A percentile compares a stretch with the other conserved stretches of the same genome.
phyloP scores from a whole-genome alignment of 495 filamentous ascomycete species.

The Aspergillus indologenus region DNA sequence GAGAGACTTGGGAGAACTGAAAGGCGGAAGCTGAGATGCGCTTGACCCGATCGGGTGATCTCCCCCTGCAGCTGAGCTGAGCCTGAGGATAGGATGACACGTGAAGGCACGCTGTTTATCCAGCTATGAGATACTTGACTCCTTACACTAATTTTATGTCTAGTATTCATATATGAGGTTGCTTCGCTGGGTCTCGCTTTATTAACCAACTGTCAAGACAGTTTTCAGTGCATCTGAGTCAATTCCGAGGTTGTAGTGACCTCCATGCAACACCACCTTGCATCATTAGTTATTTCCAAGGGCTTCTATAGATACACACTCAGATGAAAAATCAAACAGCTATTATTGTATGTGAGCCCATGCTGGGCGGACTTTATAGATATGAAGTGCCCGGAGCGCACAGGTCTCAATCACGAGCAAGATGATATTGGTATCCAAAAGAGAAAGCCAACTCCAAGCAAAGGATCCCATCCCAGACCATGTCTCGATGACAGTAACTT shows the following conservation, averaged over 20 bases:
- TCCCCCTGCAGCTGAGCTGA: neutral
- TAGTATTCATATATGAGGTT: too few relatives aligned
- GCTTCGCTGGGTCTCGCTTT: too few relatives aligned
- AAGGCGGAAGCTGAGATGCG: slow-evolving; percentile 8
- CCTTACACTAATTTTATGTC: too few relatives aligned
- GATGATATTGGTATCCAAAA: slow-evolving; percentile 12
- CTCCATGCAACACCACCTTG: neutral
- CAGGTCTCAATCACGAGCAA: neutral
- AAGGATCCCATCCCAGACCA: slow-evolving; percentile 13
- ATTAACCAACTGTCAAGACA: too few relatives aligned
- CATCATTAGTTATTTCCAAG: neutral
- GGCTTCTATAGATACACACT: neutral
- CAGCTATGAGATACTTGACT: neutral
- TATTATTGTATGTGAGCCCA: neutral
- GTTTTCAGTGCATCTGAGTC: neutral
- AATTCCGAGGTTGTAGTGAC: neutral
- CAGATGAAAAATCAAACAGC: neutral
- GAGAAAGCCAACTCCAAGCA: slow-evolving; percentile 12
- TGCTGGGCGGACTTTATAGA: neutral
- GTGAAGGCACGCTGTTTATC: neutral
- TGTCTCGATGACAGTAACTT: slow-evolving; percentile 19
- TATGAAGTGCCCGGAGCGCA: slow-evolving; percentile 1
- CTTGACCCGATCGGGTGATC: slow-evolving; percentile 37
- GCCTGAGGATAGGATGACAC: neutral
- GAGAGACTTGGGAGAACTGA: slow-evolving; percentile 7